Evolutionary conservation across 306 rosid genomes (phyloP).

Genomic region (Begonia peltatifolia): DNA sequence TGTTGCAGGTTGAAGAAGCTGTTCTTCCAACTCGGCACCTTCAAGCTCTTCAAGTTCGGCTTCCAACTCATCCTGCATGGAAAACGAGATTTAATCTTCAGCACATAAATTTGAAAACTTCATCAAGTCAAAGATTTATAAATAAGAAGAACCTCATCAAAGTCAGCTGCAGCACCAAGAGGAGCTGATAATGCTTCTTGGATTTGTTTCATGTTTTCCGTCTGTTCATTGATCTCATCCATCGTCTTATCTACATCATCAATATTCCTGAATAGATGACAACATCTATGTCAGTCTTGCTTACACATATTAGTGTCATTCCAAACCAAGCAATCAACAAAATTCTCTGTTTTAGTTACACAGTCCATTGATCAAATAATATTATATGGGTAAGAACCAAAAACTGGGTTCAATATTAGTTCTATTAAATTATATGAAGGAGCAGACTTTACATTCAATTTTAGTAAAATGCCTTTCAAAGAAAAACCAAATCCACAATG

Average conservation of each 20-base stretch:
- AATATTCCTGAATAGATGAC: slow-evolving; percentile 76
- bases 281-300: too few relatives aligned
- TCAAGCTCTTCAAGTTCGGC: slow-evolving; percentile 93
- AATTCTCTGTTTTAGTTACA: too few relatives aligned
- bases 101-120: too few relatives aligned
- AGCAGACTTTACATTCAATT: not conserved
- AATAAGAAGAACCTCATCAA: slow-evolving; percentile 52
- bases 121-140: too few relatives aligned
- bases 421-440: too few relatives aligned
- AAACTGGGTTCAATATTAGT: too few relatives aligned
- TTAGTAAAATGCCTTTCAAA: too few relatives aligned
- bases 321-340: not conserved
- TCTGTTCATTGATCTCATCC: slow-evolving; percentile 94
- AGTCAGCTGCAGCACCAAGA: slow-evolving; percentile 64
- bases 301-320: too few relatives aligned
- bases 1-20: slow-evolving; percentile 84
- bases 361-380: too few relatives aligned
- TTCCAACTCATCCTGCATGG: slow-evolving; percentile 68
- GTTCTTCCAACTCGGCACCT: slow-evolving; percentile 88
- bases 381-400: too few relatives aligned
- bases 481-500: too few relatives aligned
- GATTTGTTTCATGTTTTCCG: slow-evolving; percentile 80
- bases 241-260: slow-evolving; percentile 86
- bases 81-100: too few relatives aligned
- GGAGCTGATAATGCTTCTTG: slow-evolving; percentile 87